These are phyloP conservation scores for Cystoderma amianthinum DNA, from an alignment of 768 basidiomycete species.

Conservation along the genomic window DNA sequence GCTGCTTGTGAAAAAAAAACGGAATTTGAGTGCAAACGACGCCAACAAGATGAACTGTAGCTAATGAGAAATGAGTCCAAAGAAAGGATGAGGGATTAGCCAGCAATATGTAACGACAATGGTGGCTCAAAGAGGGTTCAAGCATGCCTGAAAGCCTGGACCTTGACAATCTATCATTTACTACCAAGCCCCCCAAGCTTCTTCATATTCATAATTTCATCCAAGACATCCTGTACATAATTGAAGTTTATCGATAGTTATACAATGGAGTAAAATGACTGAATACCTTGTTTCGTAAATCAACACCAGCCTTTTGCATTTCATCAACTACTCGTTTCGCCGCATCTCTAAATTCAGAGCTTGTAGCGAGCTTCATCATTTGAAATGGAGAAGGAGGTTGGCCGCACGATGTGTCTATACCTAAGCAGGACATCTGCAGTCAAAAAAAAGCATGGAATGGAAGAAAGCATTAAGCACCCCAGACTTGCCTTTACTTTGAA, in stretches of 20 bases:
- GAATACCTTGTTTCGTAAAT: conserved; percentile 44
- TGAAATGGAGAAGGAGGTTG: conserved; percentile 40
- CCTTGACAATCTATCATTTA: too few relatives aligned
- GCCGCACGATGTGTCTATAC: conserved; percentile 40
- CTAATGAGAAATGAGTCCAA: too few relatives aligned
- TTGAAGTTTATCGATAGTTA: neutral
- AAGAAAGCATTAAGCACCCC: neutral
- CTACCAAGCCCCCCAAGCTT: too few relatives aligned
- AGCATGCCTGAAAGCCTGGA: too few relatives aligned
- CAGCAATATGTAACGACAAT: too few relatives aligned
- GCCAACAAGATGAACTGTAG: too few relatives aligned
- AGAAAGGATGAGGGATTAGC: too few relatives aligned
- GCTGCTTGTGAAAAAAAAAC: too few relatives aligned
- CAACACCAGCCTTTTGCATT: conserved; percentile 54
- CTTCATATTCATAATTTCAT: conserved; percentile 25
- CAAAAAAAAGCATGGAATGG: neutral
- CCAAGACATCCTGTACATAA: conserved; percentile 37
- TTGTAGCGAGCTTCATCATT: conserved; percentile 47
- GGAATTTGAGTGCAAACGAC: too few relatives aligned
- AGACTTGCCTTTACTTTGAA: conserved; percentile 41
- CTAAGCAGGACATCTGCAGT: conserved; percentile 18
- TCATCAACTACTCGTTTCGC: conserved; percentile 39
- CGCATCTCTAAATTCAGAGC: conserved; percentile 43
- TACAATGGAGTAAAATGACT: conserved; percentile 1
- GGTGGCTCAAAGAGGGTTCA: too few relatives aligned